A percentile compares a stretch with the other conserved stretches of the same genome.
These are phyloP conservation scores for Sporisorium iseilematis-ciliati DNA, from an alignment of 1,284 basidiomycete species.

Conservation along the genomic window DNA sequence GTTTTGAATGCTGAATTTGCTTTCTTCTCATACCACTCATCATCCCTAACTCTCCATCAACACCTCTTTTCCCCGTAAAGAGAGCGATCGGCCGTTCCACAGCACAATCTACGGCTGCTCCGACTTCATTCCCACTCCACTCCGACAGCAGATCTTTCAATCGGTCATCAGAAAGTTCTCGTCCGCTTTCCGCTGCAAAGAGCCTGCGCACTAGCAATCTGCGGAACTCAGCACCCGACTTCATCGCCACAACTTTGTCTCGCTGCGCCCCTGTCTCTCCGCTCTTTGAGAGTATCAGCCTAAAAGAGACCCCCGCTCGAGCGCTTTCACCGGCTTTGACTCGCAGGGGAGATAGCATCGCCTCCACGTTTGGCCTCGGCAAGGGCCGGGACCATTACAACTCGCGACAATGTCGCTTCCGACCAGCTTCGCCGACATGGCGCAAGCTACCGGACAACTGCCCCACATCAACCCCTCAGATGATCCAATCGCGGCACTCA, in stretches of 20 bases:
- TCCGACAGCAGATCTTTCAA: neutral
- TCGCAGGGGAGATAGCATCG: neutral
- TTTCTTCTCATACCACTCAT: neutral
- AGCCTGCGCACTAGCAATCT: no score
- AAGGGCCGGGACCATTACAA: constrained; percentile 8
- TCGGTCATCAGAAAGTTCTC: neutral
- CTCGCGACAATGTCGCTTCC: constrained; percentile 36
- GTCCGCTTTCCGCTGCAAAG: neutral
- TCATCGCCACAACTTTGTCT: neutral
- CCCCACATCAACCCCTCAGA: constrained; percentile 12
- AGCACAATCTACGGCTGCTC: neutral
- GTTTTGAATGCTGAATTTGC: no score
- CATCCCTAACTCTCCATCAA: neutral
- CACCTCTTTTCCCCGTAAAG: neutral
- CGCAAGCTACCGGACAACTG: constrained; percentile 31
- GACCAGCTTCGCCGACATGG: constrained; percentile 49
- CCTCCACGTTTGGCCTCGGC: constrained; percentile 4
- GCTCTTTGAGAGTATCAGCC: neutral
- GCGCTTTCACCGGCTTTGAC: neutral
- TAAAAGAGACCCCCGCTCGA: neutral
- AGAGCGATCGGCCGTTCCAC: no score
- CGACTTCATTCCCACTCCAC: neutral
- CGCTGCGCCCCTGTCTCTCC: neutral
- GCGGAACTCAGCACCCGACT: no score
- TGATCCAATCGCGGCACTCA: constrained; percentile 57